A percentile compares a stretch with the other conserved stretches of the same genome.
These are phyloP conservation scores for Pseudogymnoascus sp. DNA, from an alignment of 2,329 filamentous ascomycete genomes.

Conservation along the genomic window DNA sequence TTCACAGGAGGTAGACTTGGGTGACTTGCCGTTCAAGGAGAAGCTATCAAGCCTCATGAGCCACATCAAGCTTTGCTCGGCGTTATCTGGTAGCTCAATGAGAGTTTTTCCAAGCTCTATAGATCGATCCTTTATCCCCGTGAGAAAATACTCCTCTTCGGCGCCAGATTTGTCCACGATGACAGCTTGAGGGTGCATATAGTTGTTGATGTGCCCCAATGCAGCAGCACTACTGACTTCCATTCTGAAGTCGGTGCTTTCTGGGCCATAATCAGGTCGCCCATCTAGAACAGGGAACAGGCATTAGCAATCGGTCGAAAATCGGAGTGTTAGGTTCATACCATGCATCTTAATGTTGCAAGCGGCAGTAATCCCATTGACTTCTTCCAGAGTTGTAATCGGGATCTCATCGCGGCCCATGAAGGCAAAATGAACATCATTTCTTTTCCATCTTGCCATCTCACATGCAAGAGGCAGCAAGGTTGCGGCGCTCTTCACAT, in stretches of 20 bases:
- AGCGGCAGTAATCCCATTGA: constrained; percentile 68
- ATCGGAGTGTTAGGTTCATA: constrained; percentile 25
- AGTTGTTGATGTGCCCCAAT: constrained; percentile 64
- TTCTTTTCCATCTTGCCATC: constrained; percentile 65
- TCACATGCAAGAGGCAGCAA: constrained; percentile 78
- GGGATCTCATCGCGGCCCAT: constrained; percentile 66
- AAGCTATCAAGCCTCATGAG: constrained; percentile 67
- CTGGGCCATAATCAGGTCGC: constrained; percentile 62
- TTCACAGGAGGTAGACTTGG: background rate
- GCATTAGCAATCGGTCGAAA: constrained; percentile 16
- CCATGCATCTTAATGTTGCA: constrained; percentile 61
- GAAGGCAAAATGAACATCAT: constrained; percentile 73
- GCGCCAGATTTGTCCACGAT: constrained; percentile 59
- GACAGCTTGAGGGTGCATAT: constrained; percentile 69
- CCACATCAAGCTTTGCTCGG: constrained; percentile 63
- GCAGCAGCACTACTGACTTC: constrained; percentile 56
- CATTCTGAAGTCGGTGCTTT: constrained; percentile 64
- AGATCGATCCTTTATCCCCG: constrained; percentile 50
- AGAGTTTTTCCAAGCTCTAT: constrained; percentile 49
- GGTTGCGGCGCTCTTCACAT: constrained; percentile 61
- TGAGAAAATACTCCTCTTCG: constrained; percentile 64
- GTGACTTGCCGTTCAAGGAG: constrained; percentile 53
- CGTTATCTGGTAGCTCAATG: constrained; percentile 64
- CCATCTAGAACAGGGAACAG: constrained; percentile 48
- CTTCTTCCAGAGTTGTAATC: constrained; percentile 58